These are phyloP conservation scores for Penicillium sp. DNA, from an alignment of 2,329 filamentous ascomycete genomes.

Conservation along the genomic window DNA sequence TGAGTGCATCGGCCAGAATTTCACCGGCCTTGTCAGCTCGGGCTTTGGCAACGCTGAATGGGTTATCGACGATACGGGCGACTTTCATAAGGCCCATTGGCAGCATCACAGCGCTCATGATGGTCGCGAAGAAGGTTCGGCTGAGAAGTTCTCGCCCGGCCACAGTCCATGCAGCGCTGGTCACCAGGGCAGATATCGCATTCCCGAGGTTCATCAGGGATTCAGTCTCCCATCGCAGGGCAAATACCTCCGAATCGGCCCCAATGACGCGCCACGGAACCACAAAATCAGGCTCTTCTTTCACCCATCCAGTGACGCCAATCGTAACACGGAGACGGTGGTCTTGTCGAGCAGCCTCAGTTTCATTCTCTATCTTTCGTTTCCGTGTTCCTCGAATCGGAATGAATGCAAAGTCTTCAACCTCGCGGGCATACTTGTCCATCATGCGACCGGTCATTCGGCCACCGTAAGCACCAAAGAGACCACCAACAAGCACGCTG, in stretches of 20 bases:
- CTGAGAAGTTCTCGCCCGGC: slow-evolving; percentile 76
- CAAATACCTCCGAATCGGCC: slow-evolving; percentile 74
- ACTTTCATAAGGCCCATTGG: slow-evolving; percentile 68
- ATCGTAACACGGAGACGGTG: slow-evolving; percentile 79
- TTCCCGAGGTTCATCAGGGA: slow-evolving; percentile 75
- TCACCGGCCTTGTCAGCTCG: slow-evolving; percentile 78
- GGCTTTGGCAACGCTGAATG: slow-evolving; percentile 74
- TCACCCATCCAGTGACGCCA: slow-evolving; percentile 80
- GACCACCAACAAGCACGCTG: slow-evolving; percentile 73
- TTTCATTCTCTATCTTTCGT: slow-evolving; percentile 48
- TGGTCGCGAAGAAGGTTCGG: slow-evolving; percentile 67
- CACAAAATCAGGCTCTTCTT: slow-evolving; percentile 69
- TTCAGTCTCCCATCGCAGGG: slow-evolving; percentile 79
- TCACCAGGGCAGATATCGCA: slow-evolving; percentile 75
- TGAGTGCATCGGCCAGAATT: slow-evolving; percentile 78
- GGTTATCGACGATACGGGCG: slow-evolving; percentile 74
- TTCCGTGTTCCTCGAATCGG: slow-evolving; percentile 62
- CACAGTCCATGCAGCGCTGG: slow-evolving; percentile 73
- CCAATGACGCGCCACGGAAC: slow-evolving; percentile 79
- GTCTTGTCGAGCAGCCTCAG: slow-evolving; percentile 51
- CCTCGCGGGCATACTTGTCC: slow-evolving; percentile 81
- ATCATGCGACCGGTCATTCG: slow-evolving; percentile 83
- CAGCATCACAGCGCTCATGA: slow-evolving; percentile 68
- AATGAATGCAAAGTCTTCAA: slow-evolving; percentile 86
- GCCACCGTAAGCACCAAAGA: slow-evolving; percentile 90